phyloP scores from a whole-genome alignment of 345 rosid species.

The Eucalyptus sp. region DNA sequence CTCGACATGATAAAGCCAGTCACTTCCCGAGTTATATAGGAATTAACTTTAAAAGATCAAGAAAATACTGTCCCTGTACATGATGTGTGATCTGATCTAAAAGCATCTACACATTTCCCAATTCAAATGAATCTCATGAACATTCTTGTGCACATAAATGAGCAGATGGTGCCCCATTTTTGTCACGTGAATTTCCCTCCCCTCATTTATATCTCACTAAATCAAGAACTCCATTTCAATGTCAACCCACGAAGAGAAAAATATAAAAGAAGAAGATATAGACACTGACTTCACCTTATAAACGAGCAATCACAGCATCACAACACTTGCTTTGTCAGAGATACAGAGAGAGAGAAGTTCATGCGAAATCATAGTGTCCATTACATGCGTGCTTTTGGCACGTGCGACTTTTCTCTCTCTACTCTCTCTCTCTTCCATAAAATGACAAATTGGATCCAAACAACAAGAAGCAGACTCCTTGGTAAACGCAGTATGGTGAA shows the following conservation, averaged over 20 bases:
- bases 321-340: not conserved
- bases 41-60: not conserved
- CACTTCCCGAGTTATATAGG: fast-evolving
- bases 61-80: not conserved
- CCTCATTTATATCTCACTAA: not conserved
- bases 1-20: not conserved
- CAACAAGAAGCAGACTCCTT: not conserved
- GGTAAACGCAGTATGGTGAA: not conserved
- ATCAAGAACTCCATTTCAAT: not conserved
- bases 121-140: not conserved
- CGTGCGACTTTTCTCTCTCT: not conserved
- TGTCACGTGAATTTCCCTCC: not conserved
- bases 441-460: not conserved
- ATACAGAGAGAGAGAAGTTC: not conserved
- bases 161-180: not conserved
- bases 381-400: not conserved
- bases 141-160: not conserved
- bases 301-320: not conserved
- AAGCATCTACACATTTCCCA: not conserved
- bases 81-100: not conserved
- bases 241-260: not conserved
- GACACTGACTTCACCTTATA: not conserved
- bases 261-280: not conserved
- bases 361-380: not conserved
- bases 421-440: not conserved